A percentile compares a stretch with the other conserved stretches of the same genome.
Evolutionary conservation across 192 early-diverging fungal genomes (phyloP).

Genomic region (Coemansia interrupta): DNA sequence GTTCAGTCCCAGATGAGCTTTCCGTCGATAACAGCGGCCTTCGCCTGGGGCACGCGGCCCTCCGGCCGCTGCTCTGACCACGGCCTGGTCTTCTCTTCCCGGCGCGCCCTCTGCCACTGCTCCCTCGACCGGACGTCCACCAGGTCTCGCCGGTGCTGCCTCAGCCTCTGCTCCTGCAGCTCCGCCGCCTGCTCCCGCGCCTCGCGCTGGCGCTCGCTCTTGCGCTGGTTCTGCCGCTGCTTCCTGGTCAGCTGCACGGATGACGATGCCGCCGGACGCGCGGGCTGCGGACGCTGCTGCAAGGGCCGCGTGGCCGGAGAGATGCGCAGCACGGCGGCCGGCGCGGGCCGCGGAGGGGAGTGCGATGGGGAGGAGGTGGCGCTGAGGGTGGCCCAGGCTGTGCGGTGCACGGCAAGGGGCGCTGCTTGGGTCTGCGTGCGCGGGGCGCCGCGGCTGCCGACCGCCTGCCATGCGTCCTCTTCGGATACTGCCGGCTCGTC

Average conservation of each 20-base stretch:
- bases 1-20: conserved; percentile 44
- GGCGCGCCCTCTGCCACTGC: conserved; percentile 41
- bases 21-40: conserved; percentile 23
- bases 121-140: conserved; percentile 35
- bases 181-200: conserved; percentile 50
- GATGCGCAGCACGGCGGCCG: background rate
- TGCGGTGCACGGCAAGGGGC: conserved; percentile 30
- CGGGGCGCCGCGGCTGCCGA: conserved; percentile 7
- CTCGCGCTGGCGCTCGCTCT: conserved; percentile 57
- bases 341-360: too few species aligned
- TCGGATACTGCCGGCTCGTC: background rate
- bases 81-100: conserved; percentile 1
- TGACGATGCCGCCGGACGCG: conserved; percentile 17
- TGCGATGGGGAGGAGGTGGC: too few species aligned
- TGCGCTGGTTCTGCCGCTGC: conserved; percentile 60
- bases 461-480: conserved; percentile 14
- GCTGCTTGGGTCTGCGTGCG: background rate
- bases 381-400: conserved; percentile 14
- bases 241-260: conserved; percentile 55
- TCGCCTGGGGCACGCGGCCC: conserved; percentile 1
- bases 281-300: conserved; percentile 16
- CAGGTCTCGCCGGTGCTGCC: conserved; percentile 57
- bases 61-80: background rate
- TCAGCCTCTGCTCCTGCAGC: conserved; percentile 57
- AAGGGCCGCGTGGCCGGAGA: conserved; percentile 22